A percentile compares a stretch with the other conserved stretches of the same genome.
Conservation (phyloP, 2,329 filamentous ascomycete genomes). For the Fusarium stilboides region DNA sequence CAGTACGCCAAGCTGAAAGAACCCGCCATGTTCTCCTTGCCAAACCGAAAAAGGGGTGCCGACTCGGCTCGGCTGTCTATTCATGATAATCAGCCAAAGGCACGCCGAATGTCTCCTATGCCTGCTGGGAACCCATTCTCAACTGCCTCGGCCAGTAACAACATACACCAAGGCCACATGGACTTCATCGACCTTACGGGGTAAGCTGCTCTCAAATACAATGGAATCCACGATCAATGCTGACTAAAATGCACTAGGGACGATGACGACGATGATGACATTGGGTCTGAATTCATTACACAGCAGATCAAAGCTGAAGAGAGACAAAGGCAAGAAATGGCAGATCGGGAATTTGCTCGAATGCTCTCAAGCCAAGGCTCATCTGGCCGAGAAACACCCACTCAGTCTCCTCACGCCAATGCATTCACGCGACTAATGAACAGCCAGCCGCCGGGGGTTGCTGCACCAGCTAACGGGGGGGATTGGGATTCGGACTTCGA, state of each 20-base stretch:
- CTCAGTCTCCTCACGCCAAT: slow-evolving; percentile 30
- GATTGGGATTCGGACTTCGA: background rate
- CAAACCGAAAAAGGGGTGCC: slow-evolving; percentile 52
- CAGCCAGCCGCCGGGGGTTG: slow-evolving; percentile 45
- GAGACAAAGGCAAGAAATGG: slow-evolving; percentile 50
- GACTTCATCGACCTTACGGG: slow-evolving; percentile 61
- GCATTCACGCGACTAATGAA: slow-evolving; percentile 52
- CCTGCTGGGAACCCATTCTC: slow-evolving; percentile 23
- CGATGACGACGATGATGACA: slow-evolving; percentile 55
- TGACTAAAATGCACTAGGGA: slow-evolving; percentile 48
- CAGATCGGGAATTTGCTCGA: slow-evolving; percentile 51
- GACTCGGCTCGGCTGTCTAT: slow-evolving; percentile 37
- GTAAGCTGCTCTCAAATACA: slow-evolving; percentile 44
- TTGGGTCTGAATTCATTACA: slow-evolving; percentile 48
- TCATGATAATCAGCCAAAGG: slow-evolving; percentile 49
- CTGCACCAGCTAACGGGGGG: background rate
- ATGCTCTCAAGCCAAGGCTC: slow-evolving; percentile 48
- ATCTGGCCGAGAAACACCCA: slow-evolving; percentile 2
- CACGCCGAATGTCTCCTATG: slow-evolving; percentile 52
- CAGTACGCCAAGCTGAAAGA: slow-evolving; percentile 24
- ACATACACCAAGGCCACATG: slow-evolving; percentile 38
- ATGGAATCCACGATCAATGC: background rate
- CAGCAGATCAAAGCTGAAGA: slow-evolving; percentile 56
- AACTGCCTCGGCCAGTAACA: slow-evolving; percentile 10
- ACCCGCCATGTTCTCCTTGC: slow-evolving; percentile 41